These are phyloP conservation scores for Fusarium duplospermum DNA, from an alignment of 2,329 filamentous ascomycete species.

Conservation along the genomic window DNA sequence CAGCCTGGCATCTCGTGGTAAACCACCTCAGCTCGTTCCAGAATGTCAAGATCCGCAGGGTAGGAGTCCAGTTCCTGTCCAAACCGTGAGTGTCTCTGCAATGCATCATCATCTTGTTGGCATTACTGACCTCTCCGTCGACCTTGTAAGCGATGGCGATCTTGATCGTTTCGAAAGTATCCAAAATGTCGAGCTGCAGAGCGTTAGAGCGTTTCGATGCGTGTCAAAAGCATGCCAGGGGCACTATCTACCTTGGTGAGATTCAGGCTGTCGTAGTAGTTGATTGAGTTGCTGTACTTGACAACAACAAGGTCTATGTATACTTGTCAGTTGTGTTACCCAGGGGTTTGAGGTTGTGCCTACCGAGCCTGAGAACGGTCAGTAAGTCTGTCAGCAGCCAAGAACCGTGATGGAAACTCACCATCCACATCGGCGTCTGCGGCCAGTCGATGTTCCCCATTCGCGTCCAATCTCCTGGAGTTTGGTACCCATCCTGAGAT, in stretches of 20 bases:
- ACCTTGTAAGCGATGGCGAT: conserved; percentile 76
- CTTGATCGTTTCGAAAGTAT: conserved; percentile 80
- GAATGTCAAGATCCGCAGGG: conserved; percentile 69
- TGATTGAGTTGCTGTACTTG: conserved; percentile 71
- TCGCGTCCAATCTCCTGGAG: conserved; percentile 60
- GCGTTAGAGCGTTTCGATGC: not conserved
- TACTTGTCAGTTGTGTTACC: conserved; percentile 30
- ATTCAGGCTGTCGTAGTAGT: conserved; percentile 74
- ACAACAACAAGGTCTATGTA: conserved; percentile 71
- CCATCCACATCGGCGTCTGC: conserved; percentile 69
- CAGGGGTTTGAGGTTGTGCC: conserved; percentile 30
- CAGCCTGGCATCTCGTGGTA: conserved; percentile 56
- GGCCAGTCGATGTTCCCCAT: conserved; percentile 64
- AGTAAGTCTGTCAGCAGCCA: conserved; percentile 36
- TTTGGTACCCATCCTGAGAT: conserved; percentile 53
- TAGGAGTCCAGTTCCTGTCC: conserved; percentile 59
- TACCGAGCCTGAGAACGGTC: conserved; percentile 44
- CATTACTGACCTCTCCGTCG: conserved; percentile 43
- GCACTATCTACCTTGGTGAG: conserved; percentile 59
- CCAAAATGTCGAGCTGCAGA: conserved; percentile 62
- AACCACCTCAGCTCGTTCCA: conserved; percentile 71
- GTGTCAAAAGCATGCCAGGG: conserved; percentile 8
- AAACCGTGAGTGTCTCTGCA: conserved; percentile 34
- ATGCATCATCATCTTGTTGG: conserved; percentile 24
- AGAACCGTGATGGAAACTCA: conserved; percentile 38